These are phyloP conservation scores for Globisporangium iwayamae DNA, from an alignment of 352 stramenopile species.

Conservation along the genomic window DNA sequence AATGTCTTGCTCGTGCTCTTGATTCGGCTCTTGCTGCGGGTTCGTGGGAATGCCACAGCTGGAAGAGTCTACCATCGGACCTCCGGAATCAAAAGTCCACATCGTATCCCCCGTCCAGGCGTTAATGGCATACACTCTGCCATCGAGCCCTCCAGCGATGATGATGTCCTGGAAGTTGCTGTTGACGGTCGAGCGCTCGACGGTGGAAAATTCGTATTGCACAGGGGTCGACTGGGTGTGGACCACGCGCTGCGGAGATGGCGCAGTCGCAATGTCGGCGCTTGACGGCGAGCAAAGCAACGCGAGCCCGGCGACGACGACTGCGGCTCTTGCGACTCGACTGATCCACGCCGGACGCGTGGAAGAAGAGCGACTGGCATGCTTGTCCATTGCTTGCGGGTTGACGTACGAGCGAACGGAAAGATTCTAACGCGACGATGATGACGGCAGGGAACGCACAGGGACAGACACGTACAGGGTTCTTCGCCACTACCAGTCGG, in stretches of 20 bases:
- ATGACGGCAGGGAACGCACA: constrained; percentile 5
- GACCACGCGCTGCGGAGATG: constrained; percentile 1
- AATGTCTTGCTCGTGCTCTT: constrained; percentile 4
- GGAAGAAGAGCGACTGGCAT: constrained; percentile 1
- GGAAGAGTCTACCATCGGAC: constrained; percentile 75
- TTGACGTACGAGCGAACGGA: neutral
- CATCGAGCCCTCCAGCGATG: constrained; percentile 69
- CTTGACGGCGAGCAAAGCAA: neutral
- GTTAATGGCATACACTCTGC: constrained; percentile 70
- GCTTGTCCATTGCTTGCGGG: constrained; percentile 4
- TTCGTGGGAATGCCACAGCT: constrained; percentile 25
- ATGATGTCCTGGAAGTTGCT: constrained; percentile 40
- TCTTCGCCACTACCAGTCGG: neutral
- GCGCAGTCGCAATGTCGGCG: neutral
- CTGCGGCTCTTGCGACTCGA: neutral
- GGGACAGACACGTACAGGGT: neutral
- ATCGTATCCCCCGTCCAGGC: constrained; percentile 77
- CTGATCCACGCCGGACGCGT: neutral
- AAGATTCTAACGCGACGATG: neutral
- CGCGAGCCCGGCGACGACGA: neutral
- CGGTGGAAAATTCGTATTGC: constrained; percentile 9
- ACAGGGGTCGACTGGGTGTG: constrained; percentile 5
- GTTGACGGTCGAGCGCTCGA: neutral
- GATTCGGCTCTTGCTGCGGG: constrained; percentile 9
- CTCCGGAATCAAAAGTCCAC: constrained; percentile 81